A percentile compares a stretch with the other conserved stretches of the same genome.
Evolutionary conservation across 2,329 filamentous ascomycete species (phyloP).

Genomic region (Pseudovirgaria hyperparasitica): DNA sequence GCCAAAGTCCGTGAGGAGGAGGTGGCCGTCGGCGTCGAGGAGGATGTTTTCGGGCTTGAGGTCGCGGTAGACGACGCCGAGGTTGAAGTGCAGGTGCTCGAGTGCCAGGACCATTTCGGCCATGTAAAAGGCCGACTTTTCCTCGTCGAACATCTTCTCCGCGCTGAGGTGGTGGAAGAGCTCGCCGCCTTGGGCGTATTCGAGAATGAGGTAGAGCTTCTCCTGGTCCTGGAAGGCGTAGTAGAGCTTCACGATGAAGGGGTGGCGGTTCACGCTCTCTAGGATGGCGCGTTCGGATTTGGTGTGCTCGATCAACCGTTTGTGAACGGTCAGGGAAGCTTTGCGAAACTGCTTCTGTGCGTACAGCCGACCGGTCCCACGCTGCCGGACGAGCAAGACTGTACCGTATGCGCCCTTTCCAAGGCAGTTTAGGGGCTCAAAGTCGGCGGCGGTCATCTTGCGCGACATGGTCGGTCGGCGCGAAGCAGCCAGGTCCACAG

Average conservation of each 20-base stretch:
- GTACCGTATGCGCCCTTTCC: slow-evolving; percentile 96
- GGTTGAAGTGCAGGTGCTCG: slow-evolving; percentile 79
- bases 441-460: slow-evolving; percentile 88
- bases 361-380: slow-evolving; percentile 73
- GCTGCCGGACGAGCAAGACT: slow-evolving; percentile 85
- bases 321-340: slow-evolving; percentile 86
- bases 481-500: slow-evolving; percentile 38
- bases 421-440: slow-evolving; percentile 79
- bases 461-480: slow-evolving; percentile 42
- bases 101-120: slow-evolving; percentile 93
- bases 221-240: slow-evolving; percentile 98
- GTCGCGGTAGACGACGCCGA: slow-evolving; percentile 93
- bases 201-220: slow-evolving; percentile 92
- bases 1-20: slow-evolving; percentile 92
- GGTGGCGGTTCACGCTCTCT: slow-evolving; percentile 90
- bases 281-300: slow-evolving; percentile 92
- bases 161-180: slow-evolving; percentile 89
- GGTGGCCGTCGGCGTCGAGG: slow-evolving; percentile 78
- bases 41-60: slow-evolving; percentile 97
- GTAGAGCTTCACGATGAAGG: slow-evolving; percentile 95
- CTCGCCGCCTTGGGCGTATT: slow-evolving; percentile 95
- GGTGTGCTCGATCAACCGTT: slow-evolving; percentile 91
- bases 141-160: slow-evolving; percentile 90
- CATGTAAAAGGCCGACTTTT: slow-evolving; percentile 92
- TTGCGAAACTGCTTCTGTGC: slow-evolving; percentile 99